A percentile compares a stretch with the other conserved stretches of the same genome.
These are phyloP conservation scores for Camelina sativa DNA, from an alignment of 345 rosid species.

Conservation along the genomic window DNA sequence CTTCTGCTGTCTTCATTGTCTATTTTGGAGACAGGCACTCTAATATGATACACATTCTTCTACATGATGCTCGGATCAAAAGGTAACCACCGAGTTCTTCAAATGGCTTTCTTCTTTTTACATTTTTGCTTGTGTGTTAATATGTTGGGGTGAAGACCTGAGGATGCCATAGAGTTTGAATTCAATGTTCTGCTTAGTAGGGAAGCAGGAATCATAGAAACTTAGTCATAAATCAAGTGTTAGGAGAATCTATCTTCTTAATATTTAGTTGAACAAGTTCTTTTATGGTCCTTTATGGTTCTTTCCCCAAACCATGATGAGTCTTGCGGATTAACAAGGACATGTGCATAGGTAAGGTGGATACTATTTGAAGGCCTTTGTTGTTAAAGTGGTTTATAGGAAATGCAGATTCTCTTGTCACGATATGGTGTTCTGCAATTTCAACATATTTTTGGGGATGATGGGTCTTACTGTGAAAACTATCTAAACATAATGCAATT, in stretches of 20 bases:
- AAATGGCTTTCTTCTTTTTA: background rate
- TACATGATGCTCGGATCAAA: slow-evolving; percentile 80
- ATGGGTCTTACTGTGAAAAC: slow-evolving; percentile 24
- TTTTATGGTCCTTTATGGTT: background rate
- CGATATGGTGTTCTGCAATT: background rate
- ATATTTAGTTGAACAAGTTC: background rate
- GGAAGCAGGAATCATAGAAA: slow-evolving; percentile 4
- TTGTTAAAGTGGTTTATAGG: background rate
- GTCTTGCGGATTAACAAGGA: background rate
- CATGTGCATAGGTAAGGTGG: slow-evolving; percentile 1
- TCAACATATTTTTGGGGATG: slow-evolving; percentile 8
- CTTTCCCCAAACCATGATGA: background rate
- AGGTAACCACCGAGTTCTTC: slow-evolving; percentile 50
- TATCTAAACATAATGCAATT: background rate
- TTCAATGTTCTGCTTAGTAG: background rate
- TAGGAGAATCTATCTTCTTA: background rate
- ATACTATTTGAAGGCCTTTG: slow-evolving; percentile 13
- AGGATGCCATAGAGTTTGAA: background rate
- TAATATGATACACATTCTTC: slow-evolving; percentile 67
- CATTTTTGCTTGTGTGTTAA: background rate
- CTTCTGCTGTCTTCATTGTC: slow-evolving; percentile 71
- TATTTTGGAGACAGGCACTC: slow-evolving; percentile 83
- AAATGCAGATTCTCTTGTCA: background rate
- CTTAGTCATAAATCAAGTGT: background rate
- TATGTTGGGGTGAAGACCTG: background rate